Evolutionary conservation across 805 yeast species (phyloP), one percentile per base, ranked within the genome.

Genomic region (Lipomyces mesembrius): DNA sequence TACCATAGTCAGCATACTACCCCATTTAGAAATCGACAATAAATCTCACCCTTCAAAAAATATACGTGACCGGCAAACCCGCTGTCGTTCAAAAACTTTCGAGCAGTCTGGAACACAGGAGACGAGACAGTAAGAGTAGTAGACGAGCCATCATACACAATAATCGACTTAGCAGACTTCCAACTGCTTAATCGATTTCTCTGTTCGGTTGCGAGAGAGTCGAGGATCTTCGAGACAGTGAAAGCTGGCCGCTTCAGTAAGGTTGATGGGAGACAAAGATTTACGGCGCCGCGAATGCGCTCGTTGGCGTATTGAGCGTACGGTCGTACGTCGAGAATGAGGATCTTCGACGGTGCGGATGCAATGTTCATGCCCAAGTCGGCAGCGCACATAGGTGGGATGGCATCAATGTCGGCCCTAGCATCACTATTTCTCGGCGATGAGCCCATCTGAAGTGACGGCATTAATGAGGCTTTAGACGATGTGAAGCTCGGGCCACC

Each of bases 201-300:
- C 66, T 78, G 79, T 20, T 74, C 73, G 8, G 75, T 74, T 11
- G 78, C 72, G 69, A 80, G 75, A 64, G 80, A 77, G 49, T 79
- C 81, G 59, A 77, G 53, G 54, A 80, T 74, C 25, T 77, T 72
- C 17, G 69, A 58, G 64, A 93, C 79, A 2, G 87, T 86, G 73
- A 90, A 93, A 62, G 88, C 88, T 39, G 87, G 80, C 70, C 98
- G 83, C 75, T 88, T 90, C 69, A 93, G 79, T 54, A 93, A 80
- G 0, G 98, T 93, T n/a, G 97, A 89, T 1, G 98, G 98, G 14
- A 93, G 79, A 76, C 96, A 91, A 49, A 94, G 83, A 75, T 91
- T 91, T 57, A 91, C 80, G 0, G 98, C 84, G 54, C 83, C 80
- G 3, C 72, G 74, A 12, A 94, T 77, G 68, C 88, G 92, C 2